Conservation (phyloP, 805 yeast genomes). For the Cyberlindnera americana region DNA sequence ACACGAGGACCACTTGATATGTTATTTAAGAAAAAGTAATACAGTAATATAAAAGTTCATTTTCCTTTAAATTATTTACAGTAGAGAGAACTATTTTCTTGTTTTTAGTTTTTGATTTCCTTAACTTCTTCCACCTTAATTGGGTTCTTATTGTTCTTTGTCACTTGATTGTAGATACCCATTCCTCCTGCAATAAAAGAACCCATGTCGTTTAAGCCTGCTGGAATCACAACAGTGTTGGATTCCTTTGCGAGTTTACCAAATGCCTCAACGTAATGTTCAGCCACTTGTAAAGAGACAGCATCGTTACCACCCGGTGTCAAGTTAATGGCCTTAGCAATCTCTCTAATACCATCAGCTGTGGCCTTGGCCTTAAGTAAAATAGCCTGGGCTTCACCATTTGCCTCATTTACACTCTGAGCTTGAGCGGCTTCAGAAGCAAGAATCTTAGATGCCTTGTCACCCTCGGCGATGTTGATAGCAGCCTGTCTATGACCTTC, state of each 20-base stretch:
- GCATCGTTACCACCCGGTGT: conserved; percentile 75
- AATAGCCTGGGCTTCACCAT: conserved; percentile 71
- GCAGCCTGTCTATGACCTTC: conserved; percentile 80
- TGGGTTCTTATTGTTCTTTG: conserved; percentile 14
- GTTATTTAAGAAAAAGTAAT: conserved; percentile 45
- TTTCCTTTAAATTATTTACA: too few species aligned
- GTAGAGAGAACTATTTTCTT: neutral
- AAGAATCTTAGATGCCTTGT: conserved; percentile 62
- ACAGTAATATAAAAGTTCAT: too few species aligned
- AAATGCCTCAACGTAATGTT: conserved; percentile 77
- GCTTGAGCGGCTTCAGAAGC: conserved; percentile 70
- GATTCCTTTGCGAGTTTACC: conserved; percentile 79
- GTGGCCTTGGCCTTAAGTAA: conserved; percentile 65
- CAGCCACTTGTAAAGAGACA: conserved; percentile 75
- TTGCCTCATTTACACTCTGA: conserved; percentile 63
- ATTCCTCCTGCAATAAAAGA: conserved; percentile 73
- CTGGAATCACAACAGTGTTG: conserved; percentile 74
- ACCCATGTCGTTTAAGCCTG: conserved; percentile 71
- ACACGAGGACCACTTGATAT: conserved; percentile 71
- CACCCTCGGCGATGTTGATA: conserved; percentile 83
- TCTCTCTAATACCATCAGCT: conserved; percentile 60
- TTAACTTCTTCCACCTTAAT: conserved; percentile 9
- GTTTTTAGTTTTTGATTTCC: conserved; percentile 4
- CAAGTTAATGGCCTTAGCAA: conserved; percentile 64
- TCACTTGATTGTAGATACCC: conserved; percentile 56